Percentiles rank a stretch among this genome's conserved stretches.
Conservation (phyloP, 2,329 filamentous ascomycete genomes). For the Fusarium sp. region DNA sequence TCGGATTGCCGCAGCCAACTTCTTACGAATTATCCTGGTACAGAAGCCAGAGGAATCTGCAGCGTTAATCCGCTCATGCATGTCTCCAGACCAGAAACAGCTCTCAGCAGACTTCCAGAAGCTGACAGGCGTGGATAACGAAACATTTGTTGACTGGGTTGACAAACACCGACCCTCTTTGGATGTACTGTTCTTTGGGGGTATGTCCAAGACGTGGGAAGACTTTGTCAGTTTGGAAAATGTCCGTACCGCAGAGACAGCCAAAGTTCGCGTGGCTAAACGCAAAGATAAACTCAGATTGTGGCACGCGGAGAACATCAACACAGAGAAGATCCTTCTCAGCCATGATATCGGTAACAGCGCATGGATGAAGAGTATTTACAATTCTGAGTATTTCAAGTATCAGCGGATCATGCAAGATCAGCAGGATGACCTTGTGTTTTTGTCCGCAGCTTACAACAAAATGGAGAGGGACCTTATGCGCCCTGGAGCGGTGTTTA, state of each 20-base stretch:
- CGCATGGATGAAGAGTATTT: slow-evolving; percentile 96
- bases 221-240: slow-evolving; percentile 89
- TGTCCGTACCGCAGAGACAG: slow-evolving; percentile 80
- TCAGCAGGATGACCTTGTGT: slow-evolving; percentile 88
- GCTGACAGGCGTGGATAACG: slow-evolving; percentile 88
- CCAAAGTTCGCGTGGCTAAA: slow-evolving; percentile 76
- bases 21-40: slow-evolving; percentile 93
- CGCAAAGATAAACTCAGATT: slow-evolving; percentile 85
- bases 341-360: slow-evolving; percentile 89
- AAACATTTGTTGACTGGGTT: slow-evolving; percentile 89
- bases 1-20: slow-evolving; percentile 80
- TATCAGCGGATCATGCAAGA: slow-evolving; percentile 91
- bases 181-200: slow-evolving; percentile 84
- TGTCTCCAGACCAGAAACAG: slow-evolving; percentile 76
- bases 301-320: slow-evolving; percentile 79
- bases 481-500: slow-evolving; percentile 85
- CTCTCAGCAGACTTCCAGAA: slow-evolving; percentile 84
- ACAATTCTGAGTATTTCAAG: slow-evolving; percentile 90
- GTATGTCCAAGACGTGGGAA: slow-evolving; percentile 87
- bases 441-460: slow-evolving; percentile 79
- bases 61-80: slow-evolving; percentile 78
- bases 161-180: slow-evolving; percentile 83
- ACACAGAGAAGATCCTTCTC: slow-evolving; percentile 77
- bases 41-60: slow-evolving; percentile 90
- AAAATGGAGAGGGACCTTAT: slow-evolving; percentile 84